Base-by-base conservation (phyloP, 139 green algal genomes). In the Mychonastes homosphaera region DNA sequence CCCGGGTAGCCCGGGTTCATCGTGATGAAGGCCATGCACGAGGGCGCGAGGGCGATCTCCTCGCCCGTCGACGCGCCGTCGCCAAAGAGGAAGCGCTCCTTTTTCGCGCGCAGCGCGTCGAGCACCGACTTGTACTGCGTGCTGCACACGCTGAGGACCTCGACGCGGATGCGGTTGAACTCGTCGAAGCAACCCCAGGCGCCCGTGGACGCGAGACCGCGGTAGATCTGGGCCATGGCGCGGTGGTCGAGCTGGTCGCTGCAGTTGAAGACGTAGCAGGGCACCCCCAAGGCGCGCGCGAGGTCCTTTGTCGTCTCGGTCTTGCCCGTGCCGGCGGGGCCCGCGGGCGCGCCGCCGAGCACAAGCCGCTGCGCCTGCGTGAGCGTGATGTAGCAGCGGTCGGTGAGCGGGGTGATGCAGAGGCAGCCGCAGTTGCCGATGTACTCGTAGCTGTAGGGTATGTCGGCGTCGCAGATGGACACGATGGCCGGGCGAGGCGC, bases 221-320 rank as follows among this genome's bases (percentile, higher is more conserved):
- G 92, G 80, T 89, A 95, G 52, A 94, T 91, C 67, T 89, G 74
- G 16, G 73, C 79, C 83, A 88, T 91, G 44, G 71, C 78, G 62
- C 85, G 87, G 84, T 90, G 94, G 69, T 96, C 88, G 84, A 96
- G 91, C 80, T 95, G 87, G 64, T 95, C 85, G 35, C 69, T 85
- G 82, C 88, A 96, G 74, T 96, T 96, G 79, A 95, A 95, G 6
- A 96, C 88, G 63, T 95, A 96, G 71, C 84, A 90, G 65, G 87
- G 84, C 24, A 88, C 70, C 13, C 84, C 88, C 46, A 96, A 69
- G 8, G 75, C 74, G 40, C 87, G 79, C 0, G 83, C 85, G 27
- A 95, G 76, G 63, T 95, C 87, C 72, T 95, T 95, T 34, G 78
- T 83, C 3, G 80, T 84, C 75, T 95, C 88, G 15, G 88, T 95